phyloP scores from a whole-genome alignment of 805 yeast species.

The Myxozyma udenii region DNA sequence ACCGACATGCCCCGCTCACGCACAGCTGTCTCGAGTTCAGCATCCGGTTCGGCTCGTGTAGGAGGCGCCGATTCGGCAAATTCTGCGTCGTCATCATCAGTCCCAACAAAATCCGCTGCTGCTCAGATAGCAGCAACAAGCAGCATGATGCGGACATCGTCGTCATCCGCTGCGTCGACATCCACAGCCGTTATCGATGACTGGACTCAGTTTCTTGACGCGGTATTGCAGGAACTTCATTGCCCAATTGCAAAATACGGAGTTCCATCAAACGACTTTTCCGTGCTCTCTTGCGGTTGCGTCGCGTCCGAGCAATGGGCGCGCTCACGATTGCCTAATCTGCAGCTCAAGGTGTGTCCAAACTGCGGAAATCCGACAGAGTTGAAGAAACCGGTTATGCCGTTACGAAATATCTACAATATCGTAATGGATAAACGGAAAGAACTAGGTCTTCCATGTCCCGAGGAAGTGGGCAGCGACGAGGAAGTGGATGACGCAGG shows the following conservation, averaged over 20 bases:
- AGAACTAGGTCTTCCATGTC: conserved; percentile 26
- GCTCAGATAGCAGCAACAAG: not conserved
- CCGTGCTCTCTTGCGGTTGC: conserved; percentile 28
- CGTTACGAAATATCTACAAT: conserved; percentile 22
- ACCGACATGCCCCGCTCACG: no score
- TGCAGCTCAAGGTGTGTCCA: conserved; percentile 27
- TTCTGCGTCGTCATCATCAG: not conserved
- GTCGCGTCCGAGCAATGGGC: conserved; percentile 31
- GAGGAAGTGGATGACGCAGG: conserved; percentile 25
- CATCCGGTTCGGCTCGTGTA: not conserved
- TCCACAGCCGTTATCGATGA: conserved; percentile 19
- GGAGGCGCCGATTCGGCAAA: not conserved
- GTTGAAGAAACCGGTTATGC: conserved; percentile 24
- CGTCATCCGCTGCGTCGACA: conserved; percentile 11
- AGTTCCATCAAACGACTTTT: conserved; percentile 25
- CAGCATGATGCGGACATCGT: not conserved
- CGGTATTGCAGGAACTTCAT: conserved; percentile 22
- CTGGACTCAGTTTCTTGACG: conserved; percentile 27
- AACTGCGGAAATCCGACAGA: conserved; percentile 29
- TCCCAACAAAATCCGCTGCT: not conserved
- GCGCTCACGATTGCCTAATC: conserved; percentile 22
- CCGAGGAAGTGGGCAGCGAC: conserved; percentile 29
- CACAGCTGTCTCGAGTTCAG: not conserved
- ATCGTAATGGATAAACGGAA: conserved; percentile 29
- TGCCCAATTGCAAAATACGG: conserved; percentile 29